A percentile compares a stretch with the other conserved stretches of the same genome.
Conservation (phyloP, 345 rosid species). For the Camelina sativa region DNA sequence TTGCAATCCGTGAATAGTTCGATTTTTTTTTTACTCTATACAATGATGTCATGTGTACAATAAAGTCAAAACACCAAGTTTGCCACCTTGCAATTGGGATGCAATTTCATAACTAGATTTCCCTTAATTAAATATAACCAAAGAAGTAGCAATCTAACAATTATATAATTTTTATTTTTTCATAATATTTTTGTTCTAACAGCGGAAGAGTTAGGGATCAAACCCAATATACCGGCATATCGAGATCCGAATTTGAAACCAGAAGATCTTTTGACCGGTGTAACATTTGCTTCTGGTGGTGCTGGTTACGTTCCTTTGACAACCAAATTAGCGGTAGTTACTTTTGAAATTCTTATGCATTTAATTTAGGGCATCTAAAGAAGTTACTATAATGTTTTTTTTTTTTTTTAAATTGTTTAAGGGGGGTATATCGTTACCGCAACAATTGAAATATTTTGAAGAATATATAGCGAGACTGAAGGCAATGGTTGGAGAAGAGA, state of each 20-base stretch:
- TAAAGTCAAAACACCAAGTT: background rate
- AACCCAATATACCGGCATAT: conserved; percentile 61
- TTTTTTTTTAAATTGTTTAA: conserved; percentile 1
- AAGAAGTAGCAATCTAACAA: background rate
- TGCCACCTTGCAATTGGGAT: background rate
- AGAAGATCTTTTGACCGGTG: conserved; percentile 68
- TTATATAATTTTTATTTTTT: background rate
- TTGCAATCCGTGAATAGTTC: background rate
- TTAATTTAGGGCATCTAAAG: background rate
- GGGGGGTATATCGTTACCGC: conserved; percentile 51
- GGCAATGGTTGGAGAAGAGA: conserved; percentile 51
- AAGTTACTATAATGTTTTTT: too few relatives aligned
- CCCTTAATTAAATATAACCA: too few relatives aligned
- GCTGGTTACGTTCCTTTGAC: conserved; percentile 66
- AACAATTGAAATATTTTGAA: conserved; percentile 53
- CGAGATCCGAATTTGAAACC: conserved; percentile 52
- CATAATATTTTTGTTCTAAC: background rate
- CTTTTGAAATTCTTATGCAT: background rate
- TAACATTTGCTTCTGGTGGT: conserved; percentile 71
- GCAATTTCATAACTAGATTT: too few relatives aligned
- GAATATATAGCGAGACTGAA: conserved; percentile 54
- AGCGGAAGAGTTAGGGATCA: conserved; percentile 58
- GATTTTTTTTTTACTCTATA: background rate
- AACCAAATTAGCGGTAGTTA: conserved; percentile 46
- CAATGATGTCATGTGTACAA: background rate